Percentiles rank a stretch among this genome's conserved stretches.
Evolutionary conservation across 169 alveolate genomes (phyloP).

Genomic region (Cryptosporidium meleagridis): DNA sequence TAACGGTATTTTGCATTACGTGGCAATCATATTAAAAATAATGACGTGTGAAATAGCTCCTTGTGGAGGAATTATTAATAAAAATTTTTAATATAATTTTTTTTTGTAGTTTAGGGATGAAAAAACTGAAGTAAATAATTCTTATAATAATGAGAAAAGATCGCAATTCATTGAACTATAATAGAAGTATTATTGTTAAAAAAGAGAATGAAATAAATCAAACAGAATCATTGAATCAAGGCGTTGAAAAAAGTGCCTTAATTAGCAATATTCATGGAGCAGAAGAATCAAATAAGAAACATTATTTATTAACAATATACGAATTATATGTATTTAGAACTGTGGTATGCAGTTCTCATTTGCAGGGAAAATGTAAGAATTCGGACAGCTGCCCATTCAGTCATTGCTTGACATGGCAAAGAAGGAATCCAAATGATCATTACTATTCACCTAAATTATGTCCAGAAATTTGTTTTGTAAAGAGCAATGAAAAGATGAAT

Average conservation of each 20-base stretch:
- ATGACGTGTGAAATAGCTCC: constrained; percentile 36
- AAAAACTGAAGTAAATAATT: background rate
- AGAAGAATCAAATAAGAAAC: constrained; percentile 54
- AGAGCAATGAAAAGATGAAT: constrained; percentile 79
- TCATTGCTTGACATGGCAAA: constrained; percentile 90
- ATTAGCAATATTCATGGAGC: constrained; percentile 7
- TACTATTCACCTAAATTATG: constrained; percentile 80
- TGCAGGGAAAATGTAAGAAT: constrained; percentile 82
- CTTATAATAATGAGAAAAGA: constrained; percentile 2
- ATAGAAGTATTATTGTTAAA: background rate
- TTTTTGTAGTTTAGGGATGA: constrained; percentile 35
- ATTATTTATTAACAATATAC: constrained; percentile 59
- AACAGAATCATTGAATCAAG: background rate
- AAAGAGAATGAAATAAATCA: background rate
- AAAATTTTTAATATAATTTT: constrained; percentile 1
- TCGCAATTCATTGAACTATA: constrained; percentile 24
- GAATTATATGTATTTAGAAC: constrained; percentile 87
- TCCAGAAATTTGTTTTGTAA: constrained; percentile 80
- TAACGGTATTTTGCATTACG: constrained; percentile 37
- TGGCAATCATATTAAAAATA: background rate
- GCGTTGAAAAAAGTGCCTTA: background rate
- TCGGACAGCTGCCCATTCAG: constrained; percentile 88
- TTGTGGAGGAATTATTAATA: constrained; percentile 1
- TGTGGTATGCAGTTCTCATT: constrained; percentile 85
- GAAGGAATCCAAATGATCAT: constrained; percentile 84